Base-by-base conservation (phyloP, 2,329 filamentous ascomycete genomes). In the Xylariomycetidae sp. region DNA sequence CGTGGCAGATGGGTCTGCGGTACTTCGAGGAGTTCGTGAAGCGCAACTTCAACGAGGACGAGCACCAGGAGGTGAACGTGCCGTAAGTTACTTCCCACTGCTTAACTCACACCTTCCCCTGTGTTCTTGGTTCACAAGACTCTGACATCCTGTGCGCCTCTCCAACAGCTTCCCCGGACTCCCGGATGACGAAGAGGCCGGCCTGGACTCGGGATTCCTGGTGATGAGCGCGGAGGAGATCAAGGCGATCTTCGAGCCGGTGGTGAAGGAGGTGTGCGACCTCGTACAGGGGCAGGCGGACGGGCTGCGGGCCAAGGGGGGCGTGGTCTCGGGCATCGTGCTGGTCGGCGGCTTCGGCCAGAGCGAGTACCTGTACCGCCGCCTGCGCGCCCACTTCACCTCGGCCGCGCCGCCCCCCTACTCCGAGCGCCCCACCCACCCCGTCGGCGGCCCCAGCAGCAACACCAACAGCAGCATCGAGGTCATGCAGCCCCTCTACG, bases 21-120 rank as follows among this genome's bases (percentile, higher is more conserved):
- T 88, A 87, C 52, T 90, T 87, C 57, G 85, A 90, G 49, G 83
- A 89, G 52, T 88, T 86, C 53, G 83, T 90, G 10, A 90, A 90
- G 60, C 73, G 85, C 10, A 88, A 87, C 50, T 90, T 89, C 53
- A 82, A 85, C 52, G 80, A 85, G 48, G 82, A 86, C 29, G 83
- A 87, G 50, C 76, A 84, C 42, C 71, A 79, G 31, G 84, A 89
- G 53, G 75, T 88, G 38, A 87, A 87, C 37, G 74, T 89, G 4
- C 84, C 84, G 72, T 76, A 59, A 44, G 72, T 68, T 0, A 6
- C 19, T 15, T 16, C 17, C 1, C n/a, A 10, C 13, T 20, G 28
- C 16, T 13, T 23, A 18, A 13, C 31, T 35, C 25, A 33, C 30
- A 19, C 24, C 20, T 25, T 29, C 19, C 18, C 13, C 9, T 15